Base-by-base conservation (phyloP, 1,284 basidiomycete genomes). In the Coniferiporia weirii region DNA sequence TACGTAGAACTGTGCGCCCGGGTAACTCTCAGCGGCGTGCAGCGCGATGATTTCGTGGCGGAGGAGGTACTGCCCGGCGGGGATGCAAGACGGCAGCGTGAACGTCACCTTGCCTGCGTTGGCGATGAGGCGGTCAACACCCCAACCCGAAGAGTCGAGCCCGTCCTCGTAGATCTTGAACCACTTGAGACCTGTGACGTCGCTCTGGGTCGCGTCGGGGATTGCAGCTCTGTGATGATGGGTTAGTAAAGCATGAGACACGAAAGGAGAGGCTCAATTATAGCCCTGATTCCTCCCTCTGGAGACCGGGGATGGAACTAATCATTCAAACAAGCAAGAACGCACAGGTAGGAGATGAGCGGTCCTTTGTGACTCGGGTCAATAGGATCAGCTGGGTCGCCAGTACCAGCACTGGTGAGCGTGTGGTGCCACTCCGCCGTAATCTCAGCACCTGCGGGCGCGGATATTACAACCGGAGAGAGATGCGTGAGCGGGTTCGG, bases 401-500 rank as follows among this genome's bases (percentile, higher is more conserved):
- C 65, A 4, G 77, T 69, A 59, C 75, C 72, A 1, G 76, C 77
- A 52, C 79, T 77, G 15, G 65, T 63, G 9, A 82, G 69, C 1
- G 76, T 78, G 67, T 81, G 79, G 65, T 81, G 80, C 74, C 75
- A 83, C 65, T 82, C 77, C 10, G 80, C 75, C 7, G 79, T 81
- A n/a, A 83, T 74, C 60, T 72, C 72, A 6, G 77, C 66, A 15
- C 81, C 81, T 60, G 79, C 74, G 53, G 84, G 70, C 32, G 81
- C 76, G 43, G 71, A 69, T 70, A 87, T 76, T 65, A 85, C 68
- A 12, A 74, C 65, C 55, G 74, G 68, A 49, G 82, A 74, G 61
- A 85, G 78, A 65, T 77, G 70, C 70, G 81, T 76, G 68, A 79
- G 82, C 0, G 81, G 80, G 66, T 82, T 83, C 66, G 82, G 81